Percentiles rank a stretch among this genome's conserved stretches.
These are phyloP conservation scores for Warburgia ugandensis DNA, from an alignment of 164 flowering plant species.

Conservation along the genomic window DNA sequence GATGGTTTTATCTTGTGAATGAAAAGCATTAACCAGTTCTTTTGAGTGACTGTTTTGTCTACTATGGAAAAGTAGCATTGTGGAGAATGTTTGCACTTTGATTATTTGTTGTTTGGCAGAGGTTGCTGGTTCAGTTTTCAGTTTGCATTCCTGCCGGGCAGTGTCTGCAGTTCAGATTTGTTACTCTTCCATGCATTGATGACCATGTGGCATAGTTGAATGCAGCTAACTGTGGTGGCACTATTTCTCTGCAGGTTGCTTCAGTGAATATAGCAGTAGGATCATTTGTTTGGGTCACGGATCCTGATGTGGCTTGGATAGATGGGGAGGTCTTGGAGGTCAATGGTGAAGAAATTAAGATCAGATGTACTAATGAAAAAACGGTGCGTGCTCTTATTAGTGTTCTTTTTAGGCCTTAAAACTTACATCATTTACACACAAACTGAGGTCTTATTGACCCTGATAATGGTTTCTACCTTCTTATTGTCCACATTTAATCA, in stretches of 20 bases:
- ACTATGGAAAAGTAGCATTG: too few relatives aligned
- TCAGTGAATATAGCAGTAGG: constrained; percentile 41
- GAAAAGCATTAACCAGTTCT: too few relatives aligned
- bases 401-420: neutral
- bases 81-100: too few relatives aligned
- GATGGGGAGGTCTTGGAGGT: constrained; percentile 78
- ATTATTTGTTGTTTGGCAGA: too few relatives aligned
- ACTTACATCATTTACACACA: neutral
- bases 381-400: constrained; percentile 20
- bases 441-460: neutral
- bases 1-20: too few relatives aligned
- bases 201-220: neutral
- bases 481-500: too few relatives aligned
- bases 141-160: too few relatives aligned
- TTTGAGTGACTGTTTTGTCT: too few relatives aligned
- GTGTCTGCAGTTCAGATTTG: too few relatives aligned
- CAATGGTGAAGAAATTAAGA: constrained; percentile 42
- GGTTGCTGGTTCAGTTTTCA: too few relatives aligned
- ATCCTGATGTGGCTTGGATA: constrained; percentile 71
- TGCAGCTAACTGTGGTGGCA: neutral
- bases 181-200: neutral
- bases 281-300: constrained; percentile 81
- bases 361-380: constrained; percentile 55
- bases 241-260: constrained; percentile 51
- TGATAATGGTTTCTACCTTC: neutral